Evolutionary conservation across 2,329 filamentous ascomycete genomes (phyloP), one percentile per base, ranked within the genome.

Genomic region (Sclerotinia trifoliorum): DNA sequence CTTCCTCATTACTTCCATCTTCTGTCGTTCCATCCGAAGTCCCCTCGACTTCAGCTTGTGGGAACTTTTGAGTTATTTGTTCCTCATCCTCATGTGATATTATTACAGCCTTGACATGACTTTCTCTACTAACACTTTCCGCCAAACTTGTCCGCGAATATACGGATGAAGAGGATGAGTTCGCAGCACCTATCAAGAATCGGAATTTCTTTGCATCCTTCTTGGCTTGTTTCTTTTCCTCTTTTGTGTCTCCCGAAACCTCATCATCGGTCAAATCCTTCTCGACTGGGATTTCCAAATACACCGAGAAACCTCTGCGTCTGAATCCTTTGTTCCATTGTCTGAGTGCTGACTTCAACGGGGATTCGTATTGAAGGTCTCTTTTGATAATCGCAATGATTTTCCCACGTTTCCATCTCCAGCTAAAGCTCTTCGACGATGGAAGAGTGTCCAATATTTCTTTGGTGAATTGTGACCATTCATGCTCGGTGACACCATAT

Each of bases 381-480:
- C 73, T 61, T 60, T 69, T 72, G 32, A 66, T 48, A 19, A 29
- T 54, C 15, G 46, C 48, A 10, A 42, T 42, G 10, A 67, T 67
- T 26, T 63, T 62, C 10, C 51, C 57, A 19, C 60, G 60, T 21
- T 63, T 67, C 56, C 48, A 60, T 32, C 26, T 19, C 65, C 65
- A 67, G n/a, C 35, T 54, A 6, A 51, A 35, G 13, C 54, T 60
- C 26, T 52, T 52, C 11, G 57, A 51, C 17, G 56, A 26, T 19
- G 60, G 57, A 13, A 54, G 69, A 11, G 72, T 73, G 7, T 71
- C 67, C 1, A 74, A 65, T 35, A 75, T 65, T 26, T 73, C 74
- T 32, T 63, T 68, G n/a, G 51, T 75, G 51, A 75, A 75, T 58
- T 71, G 70, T 49, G 68, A 57, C 74, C 74, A 76, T 68, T 75